Evolutionary conservation across 2,329 filamentous ascomycete species (phyloP), one percentile per base, ranked within the genome.

Genomic region (Sclerotiophoma versabilis): DNA sequence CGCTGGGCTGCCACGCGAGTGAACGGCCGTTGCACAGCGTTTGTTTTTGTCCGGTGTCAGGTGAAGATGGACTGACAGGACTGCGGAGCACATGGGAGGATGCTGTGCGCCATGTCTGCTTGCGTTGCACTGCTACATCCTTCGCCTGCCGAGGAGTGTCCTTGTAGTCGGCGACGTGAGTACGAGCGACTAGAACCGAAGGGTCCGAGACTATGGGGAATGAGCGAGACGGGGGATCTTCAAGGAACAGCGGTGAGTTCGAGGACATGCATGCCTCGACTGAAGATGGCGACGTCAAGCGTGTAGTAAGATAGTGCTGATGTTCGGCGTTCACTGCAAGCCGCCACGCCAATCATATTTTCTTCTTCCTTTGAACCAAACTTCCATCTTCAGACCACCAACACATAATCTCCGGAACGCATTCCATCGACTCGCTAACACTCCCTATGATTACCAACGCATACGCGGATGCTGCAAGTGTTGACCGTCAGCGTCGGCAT

Each of bases 381-480:
- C 37, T 47, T 17, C 43, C 36, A 7, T 19, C 27, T n/a, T 34
- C 38, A n/a, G 17, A 29, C 22, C 30, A 42, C 39, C 43, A 17
- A 49, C 29, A 49, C 34, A 54, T 17, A 49, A 46, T 49, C 39
- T 49, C 45, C 45, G 51, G 51, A 45, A 39, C 41, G 5, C 9
- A n/a, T 12, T 49, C 51, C 51, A 49, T 34, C 8, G 42, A 37
- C 29, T 46, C 39, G 45, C 45, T 26, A 20, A 22, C 38, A 23
- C 20, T 27, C 33, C 48, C 38, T 25, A 26, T 36, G 20, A 49
- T 41, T 25, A 26, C 33, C 44, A 10, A n/a, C 30, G 27, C 43
- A 33, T 49, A 49, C 39, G 39, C 34, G 30, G 23, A 12, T 17
- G 38, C 37, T 33, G 19, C 25, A 22, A 27, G 27, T 11, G 22